These are phyloP conservation scores for Hypoxylon crocopeplum DNA, from an alignment of 495 filamentous ascomycete genomes.

Conservation along the genomic window DNA sequence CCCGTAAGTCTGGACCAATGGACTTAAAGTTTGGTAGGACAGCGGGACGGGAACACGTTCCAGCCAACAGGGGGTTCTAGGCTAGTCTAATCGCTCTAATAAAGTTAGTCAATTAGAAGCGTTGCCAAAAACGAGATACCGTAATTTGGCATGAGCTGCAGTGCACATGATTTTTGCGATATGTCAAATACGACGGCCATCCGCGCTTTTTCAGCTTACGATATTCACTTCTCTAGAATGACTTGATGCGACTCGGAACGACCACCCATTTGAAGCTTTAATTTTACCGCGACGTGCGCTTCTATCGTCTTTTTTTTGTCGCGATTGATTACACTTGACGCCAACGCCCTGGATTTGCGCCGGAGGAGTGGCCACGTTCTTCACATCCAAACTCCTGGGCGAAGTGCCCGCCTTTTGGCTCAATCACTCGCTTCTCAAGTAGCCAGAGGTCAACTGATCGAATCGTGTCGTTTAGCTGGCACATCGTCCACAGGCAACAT, in stretches of 20 bases:
- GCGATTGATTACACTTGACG: background rate
- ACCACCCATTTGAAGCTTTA: background rate
- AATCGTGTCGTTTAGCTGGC: constrained; percentile 1
- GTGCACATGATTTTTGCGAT: constrained; percentile 31
- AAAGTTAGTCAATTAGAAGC: constrained; percentile 29
- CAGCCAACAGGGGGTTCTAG: constrained; percentile 22
- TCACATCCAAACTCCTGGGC: constrained; percentile 21
- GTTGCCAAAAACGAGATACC: constrained; percentile 27
- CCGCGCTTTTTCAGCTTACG: constrained; percentile 7
- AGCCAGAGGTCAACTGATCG: constrained; percentile 1
- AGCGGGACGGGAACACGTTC: constrained; percentile 1
- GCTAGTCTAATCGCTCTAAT: constrained; percentile 8
- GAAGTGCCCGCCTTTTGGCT: constrained; percentile 17
- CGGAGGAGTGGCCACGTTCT: constrained; percentile 25
- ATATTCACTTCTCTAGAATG: constrained; percentile 3
- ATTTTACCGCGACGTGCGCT: constrained; percentile 4
- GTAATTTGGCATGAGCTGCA: constrained; percentile 26
- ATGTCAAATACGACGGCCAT: constrained; percentile 27
- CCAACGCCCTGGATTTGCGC: constrained; percentile 13
- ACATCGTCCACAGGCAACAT: background rate
- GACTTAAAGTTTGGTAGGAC: background rate
- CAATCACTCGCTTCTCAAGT: constrained; percentile 14
- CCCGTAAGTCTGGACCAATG: background rate
- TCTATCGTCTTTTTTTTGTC: constrained; percentile 3
- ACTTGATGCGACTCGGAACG: constrained; percentile 23